Evolutionary conservation across 768 basidiomycete genomes (phyloP), one percentile per base, ranked within the genome.

Genomic region (Hygrocybe punicea): DNA sequence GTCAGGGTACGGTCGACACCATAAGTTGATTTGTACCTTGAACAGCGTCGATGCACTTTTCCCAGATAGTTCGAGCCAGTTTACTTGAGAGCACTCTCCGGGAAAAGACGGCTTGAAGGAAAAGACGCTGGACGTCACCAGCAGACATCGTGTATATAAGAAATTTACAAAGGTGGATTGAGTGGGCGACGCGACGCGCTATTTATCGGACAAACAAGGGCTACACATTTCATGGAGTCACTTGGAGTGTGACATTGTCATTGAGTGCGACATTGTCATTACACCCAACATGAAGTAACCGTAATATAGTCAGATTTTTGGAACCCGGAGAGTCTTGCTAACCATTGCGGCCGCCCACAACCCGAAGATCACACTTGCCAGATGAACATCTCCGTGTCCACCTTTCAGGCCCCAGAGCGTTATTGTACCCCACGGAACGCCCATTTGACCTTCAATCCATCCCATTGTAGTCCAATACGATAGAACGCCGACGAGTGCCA

Each of bases 291-390:
- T n/a, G n/a, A n/a, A n/a, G n/a, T n/a, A n/a, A n/a, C n/a, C n/a
- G n/a, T n/a, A n/a, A 35, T 39, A 19, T 25, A 11, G 37, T 64
- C 72, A 91, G 46, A 82, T 63, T 74, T 93, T 93, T 11, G 91
- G 90, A 51, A 98, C 84, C 50, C 85, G 82, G 46, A 99, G 77
- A 14, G 97, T 98, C 76, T 98, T 98, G 80, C 92, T 95, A 61
- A 99, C 91, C 96, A 99, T 98, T 48, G 91, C 89, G 14, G 93
- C 88, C 8, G 90, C 96, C 95, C 94, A 98, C 11, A 78, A 68
- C 6, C 76, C 87, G 71, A 93, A 92, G n/a, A 95, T 66, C 35
- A 91, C 59, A 65, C 85, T 85, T 40, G 86, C 85, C 37, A 83
- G 73, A 71, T 99, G 97, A 48, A 98, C 64, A 63, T 98, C 96